Evolutionary conservation across 768 basidiomycete species (phyloP).

Genomic region (Hygrophorus russula): DNA sequence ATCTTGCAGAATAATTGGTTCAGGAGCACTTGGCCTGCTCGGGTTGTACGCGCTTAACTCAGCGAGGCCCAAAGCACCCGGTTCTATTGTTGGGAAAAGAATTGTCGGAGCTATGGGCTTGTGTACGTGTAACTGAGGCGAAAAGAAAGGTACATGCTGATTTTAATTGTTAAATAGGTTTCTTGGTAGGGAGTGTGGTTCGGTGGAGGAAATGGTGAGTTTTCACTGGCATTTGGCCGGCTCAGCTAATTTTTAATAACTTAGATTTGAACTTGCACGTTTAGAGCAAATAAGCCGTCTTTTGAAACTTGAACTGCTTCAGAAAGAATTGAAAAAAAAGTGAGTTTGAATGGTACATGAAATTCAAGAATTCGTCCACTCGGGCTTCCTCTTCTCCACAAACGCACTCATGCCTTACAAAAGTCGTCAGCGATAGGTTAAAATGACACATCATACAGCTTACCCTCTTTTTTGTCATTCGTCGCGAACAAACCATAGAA

Average conservation of each 20-base stretch:
- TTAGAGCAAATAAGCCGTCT: too few species aligned
- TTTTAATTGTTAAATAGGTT: constrained; percentile 13
- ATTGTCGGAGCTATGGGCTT: constrained; percentile 53
- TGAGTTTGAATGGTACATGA: too few species aligned
- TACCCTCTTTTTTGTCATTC: constrained; percentile 90
- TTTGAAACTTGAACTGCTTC: too few species aligned
- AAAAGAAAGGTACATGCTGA: neutral
- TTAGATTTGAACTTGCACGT: too few species aligned
- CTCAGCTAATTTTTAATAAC: too few species aligned
- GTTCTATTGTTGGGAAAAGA: constrained; percentile 47
- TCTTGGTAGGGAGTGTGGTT: constrained; percentile 26
- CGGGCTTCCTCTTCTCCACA: constrained; percentile 82
- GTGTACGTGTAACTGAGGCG: constrained; percentile 26
- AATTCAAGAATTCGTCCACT: constrained; percentile 42
- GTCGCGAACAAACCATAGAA: constrained; percentile 94
- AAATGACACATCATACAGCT: constrained; percentile 16
- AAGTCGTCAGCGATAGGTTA: constrained; percentile 1
- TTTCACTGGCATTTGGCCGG: too few species aligned
- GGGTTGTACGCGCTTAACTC: constrained; percentile 60
- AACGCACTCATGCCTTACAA: constrained; percentile 85
- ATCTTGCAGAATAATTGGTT: constrained; percentile 61
- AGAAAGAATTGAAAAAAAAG: too few species aligned
- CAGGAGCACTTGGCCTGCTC: constrained; percentile 47
- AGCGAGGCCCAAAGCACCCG: constrained; percentile 52
- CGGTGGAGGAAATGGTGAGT: constrained; percentile 24